Evolutionary conservation across 163 green algal species (phyloP).

Genomic region (Smithsoniella earleae): DNA sequence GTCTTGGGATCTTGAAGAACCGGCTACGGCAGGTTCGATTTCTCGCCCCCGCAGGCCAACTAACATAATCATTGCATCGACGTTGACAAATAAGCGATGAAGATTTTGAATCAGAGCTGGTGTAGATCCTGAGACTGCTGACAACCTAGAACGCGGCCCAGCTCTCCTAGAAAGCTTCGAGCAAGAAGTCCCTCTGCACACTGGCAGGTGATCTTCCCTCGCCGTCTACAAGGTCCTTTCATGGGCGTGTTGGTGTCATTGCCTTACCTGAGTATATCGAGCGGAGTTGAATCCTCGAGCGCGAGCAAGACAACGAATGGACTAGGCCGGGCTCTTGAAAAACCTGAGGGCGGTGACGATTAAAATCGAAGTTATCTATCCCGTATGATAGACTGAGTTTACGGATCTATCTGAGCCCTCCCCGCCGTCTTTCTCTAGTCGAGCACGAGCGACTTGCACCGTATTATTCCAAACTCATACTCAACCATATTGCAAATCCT

Average conservation of each 20-base stretch:
- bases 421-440: too few relatives aligned
- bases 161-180: conserved; percentile 4
- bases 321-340: too few relatives aligned
- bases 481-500: too few relatives aligned
- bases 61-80: background rate
- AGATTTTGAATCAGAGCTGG: background rate
- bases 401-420: too few relatives aligned
- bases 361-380: too few relatives aligned
- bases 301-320: background rate
- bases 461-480: too few relatives aligned
- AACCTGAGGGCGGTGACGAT: too few relatives aligned
- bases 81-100: background rate
- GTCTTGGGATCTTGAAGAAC: background rate
- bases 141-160: background rate
- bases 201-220: background rate
- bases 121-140: conserved; percentile 17
- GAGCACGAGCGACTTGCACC: too few relatives aligned
- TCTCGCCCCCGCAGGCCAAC: background rate
- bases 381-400: too few relatives aligned
- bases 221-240: background rate
- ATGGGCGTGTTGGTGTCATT: background rate
- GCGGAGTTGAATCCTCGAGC: background rate
- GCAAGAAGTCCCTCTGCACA: background rate
- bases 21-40: background rate
- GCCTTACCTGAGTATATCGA: background rate